Evolutionary conservation across 805 yeast species (phyloP).

Genomic region (Danielia oregonensis): DNA sequence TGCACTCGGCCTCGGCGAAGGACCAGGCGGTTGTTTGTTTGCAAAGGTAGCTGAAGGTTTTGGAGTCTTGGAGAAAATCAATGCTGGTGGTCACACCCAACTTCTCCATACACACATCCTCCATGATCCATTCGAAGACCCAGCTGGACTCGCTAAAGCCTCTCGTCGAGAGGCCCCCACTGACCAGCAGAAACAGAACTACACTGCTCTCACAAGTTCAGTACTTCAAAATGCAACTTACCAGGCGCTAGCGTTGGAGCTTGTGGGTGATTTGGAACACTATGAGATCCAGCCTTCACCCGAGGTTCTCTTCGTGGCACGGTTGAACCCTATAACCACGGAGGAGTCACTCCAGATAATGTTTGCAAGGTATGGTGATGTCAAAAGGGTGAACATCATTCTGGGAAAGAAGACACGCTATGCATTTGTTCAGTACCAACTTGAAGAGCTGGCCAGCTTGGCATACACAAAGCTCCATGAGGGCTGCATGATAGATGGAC

Average conservation of each 20-base stretch:
- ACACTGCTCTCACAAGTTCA: slow-evolving; percentile 4
- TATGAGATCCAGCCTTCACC: slow-evolving; percentile 61
- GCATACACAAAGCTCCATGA: slow-evolving; percentile 58
- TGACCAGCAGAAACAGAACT: not conserved
- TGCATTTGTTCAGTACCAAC: slow-evolving; percentile 59
- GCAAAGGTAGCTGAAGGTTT: slow-evolving; percentile 54
- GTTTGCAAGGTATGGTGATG: slow-evolving; percentile 59
- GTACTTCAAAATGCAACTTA: slow-evolving; percentile 40
- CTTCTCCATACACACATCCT: slow-evolving; percentile 48
- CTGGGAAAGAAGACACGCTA: slow-evolving; percentile 49
- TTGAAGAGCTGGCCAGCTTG: slow-evolving; percentile 48
- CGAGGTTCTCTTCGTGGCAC: slow-evolving; percentile 58
- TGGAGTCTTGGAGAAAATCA: slow-evolving; percentile 42
- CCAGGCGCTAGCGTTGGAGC: slow-evolving; percentile 58
- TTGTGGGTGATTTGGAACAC: slow-evolving; percentile 60
- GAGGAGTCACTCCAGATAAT: slow-evolving; percentile 52
- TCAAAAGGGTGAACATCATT: slow-evolving; percentile 49
- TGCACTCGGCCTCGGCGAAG: slow-evolving; percentile 24
- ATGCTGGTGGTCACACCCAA: slow-evolving; percentile 32
- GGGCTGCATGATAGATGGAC: slow-evolving; percentile 56
- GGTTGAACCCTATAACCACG: slow-evolving; percentile 58
- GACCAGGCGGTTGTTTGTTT: slow-evolving; percentile 28
- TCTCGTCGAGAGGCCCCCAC: no score
- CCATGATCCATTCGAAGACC: slow-evolving; percentile 50
- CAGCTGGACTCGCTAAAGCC: slow-evolving; percentile 7